Conservation (phyloP, 495 filamentous ascomycete genomes). For the Aspergillus nidulans region DNA sequence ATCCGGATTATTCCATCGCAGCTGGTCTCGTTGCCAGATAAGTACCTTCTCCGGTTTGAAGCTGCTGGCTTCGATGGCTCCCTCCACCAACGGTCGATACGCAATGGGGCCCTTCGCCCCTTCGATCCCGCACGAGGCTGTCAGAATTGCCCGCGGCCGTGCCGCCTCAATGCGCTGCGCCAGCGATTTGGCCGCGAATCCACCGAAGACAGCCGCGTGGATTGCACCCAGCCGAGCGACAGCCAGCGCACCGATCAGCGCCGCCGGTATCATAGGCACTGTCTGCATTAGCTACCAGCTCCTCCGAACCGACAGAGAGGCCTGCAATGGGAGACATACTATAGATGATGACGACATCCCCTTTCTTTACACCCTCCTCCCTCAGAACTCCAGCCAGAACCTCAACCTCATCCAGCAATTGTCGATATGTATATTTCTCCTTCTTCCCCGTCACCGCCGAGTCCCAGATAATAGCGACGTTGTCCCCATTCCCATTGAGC, state of each 20-base stretch:
- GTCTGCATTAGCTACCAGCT: background rate
- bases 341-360: conserved; percentile 90
- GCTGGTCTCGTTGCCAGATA: conserved; percentile 74
- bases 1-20: conserved; percentile 64
- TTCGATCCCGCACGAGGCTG: conserved; percentile 89
- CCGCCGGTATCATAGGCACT: conserved; percentile 97
- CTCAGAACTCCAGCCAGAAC: conserved; percentile 75
- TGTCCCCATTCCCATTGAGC: conserved; percentile 62
- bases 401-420: conserved; percentile 80
- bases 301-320: background rate
- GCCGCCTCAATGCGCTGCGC: conserved; percentile 87
- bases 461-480: conserved; percentile 80
- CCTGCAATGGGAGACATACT: conserved; percentile 48
- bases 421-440: conserved; percentile 64
- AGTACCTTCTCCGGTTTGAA: conserved; percentile 65
- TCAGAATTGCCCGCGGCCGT: conserved; percentile 70
- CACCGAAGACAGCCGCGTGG: conserved; percentile 89
- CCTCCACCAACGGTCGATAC: conserved; percentile 69
- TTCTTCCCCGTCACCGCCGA: conserved; percentile 77
- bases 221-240: conserved; percentile 79
- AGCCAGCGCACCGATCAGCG: conserved; percentile 79
- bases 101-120: conserved; percentile 69
- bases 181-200: conserved; percentile 75
- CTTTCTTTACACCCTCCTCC: conserved; percentile 78
- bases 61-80: conserved; percentile 53